Evolutionary conservation across 1,284 basidiomycete genomes (phyloP).

Genomic region (Hemileia vastatrix): DNA sequence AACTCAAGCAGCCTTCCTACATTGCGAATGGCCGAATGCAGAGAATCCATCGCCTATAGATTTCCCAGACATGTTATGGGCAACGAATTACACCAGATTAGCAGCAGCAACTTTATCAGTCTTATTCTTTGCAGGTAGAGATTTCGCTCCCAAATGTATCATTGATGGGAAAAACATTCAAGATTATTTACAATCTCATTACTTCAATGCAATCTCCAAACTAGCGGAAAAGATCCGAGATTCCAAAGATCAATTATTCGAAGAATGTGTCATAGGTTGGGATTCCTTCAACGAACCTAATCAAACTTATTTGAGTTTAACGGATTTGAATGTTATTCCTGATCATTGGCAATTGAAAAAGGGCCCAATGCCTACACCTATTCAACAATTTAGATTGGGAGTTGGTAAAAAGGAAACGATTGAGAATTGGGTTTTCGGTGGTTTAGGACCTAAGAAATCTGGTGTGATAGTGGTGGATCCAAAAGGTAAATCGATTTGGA

Average conservation of each 20-base stretch:
- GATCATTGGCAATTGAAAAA: conserved; percentile 32
- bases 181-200: conserved; percentile 39
- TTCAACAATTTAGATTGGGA: conserved; percentile 35
- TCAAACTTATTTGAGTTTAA: conserved; percentile 31
- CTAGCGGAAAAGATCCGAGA: conserved; percentile 29
- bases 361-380: conserved; percentile 35
- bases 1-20: conserved; percentile 37
- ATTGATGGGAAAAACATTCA: conserved; percentile 39
- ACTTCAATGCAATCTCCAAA: conserved; percentile 29
- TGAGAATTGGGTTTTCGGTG: conserved; percentile 33
- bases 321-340: conserved; percentile 28
- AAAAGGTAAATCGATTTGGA: conserved; percentile 31
- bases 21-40: conserved; percentile 35
- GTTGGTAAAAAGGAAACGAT: conserved; percentile 29
- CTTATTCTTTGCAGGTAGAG: conserved; percentile 38
- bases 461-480: conserved; percentile 31
- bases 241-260: conserved; percentile 33
- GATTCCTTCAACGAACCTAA: conserved; percentile 40
- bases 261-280: conserved; percentile 40
- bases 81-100: conserved; percentile 38
- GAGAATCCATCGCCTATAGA: conserved; percentile 28
- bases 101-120: conserved; percentile 35
- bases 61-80: conserved; percentile 39
- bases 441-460: conserved; percentile 31
- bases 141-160: conserved; percentile 36